Conservation (phyloP, 106 monocot species). For the Posidonia australis region DNA sequence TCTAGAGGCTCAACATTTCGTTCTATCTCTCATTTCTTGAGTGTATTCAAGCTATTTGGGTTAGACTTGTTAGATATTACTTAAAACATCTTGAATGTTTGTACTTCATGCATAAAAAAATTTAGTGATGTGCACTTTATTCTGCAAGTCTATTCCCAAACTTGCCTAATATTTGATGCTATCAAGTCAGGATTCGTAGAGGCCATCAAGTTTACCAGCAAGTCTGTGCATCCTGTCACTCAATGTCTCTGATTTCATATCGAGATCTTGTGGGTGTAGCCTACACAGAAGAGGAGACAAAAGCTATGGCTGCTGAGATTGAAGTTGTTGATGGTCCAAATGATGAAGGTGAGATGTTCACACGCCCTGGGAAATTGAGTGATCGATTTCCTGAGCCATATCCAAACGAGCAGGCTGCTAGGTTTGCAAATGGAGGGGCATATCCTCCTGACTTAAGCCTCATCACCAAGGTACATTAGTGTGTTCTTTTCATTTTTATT, state of each 20-base stretch:
- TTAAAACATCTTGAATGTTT: too few relatives aligned
- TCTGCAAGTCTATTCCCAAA: too few relatives aligned
- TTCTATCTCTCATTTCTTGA: too few relatives aligned
- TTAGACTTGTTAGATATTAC: too few relatives aligned
- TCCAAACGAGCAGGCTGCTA: slow-evolving; percentile 26
- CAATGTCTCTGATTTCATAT: slow-evolving; percentile 43
- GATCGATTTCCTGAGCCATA: slow-evolving; percentile 23
- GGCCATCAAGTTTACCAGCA: slow-evolving; percentile 19
- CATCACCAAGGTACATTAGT: slow-evolving; percentile 7
- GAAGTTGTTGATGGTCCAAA: slow-evolving; percentile 14
- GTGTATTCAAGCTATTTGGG: too few relatives aligned
- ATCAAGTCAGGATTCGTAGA: slow-evolving; percentile 45
- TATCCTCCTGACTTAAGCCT: slow-evolving; percentile 28
- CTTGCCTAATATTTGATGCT: neutral
- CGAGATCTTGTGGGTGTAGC: slow-evolving; percentile 86
- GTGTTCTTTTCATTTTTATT: too few relatives aligned
- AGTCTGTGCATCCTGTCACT: slow-evolving; percentile 26
- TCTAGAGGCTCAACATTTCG: too few relatives aligned
- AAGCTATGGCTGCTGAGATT: slow-evolving; percentile 83
- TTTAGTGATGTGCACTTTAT: neutral
- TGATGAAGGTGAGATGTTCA: slow-evolving; percentile 19
- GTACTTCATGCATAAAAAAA: too few relatives aligned
- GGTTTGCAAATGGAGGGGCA: slow-evolving; percentile 28
- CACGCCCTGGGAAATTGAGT: slow-evolving; percentile 24
- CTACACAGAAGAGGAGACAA: slow-evolving; percentile 79